A percentile compares a stretch with the other conserved stretches of the same genome.
Conservation (phyloP, 257 asterid genomes). For the Anisodus acutangulus region DNA sequence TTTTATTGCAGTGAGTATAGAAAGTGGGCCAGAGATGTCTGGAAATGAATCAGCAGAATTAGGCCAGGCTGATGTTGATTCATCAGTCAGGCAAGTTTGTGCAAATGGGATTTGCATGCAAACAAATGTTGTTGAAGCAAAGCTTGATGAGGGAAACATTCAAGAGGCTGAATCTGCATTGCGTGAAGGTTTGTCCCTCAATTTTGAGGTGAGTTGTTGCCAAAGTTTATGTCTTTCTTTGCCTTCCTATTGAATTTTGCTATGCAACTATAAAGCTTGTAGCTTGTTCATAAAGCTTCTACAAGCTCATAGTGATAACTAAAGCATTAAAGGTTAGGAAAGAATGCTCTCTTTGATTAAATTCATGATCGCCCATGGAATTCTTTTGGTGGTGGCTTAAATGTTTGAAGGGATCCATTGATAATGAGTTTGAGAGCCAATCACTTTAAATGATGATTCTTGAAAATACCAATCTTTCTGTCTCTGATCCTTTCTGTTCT, state of each 20-base stretch:
- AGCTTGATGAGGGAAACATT: constrained; percentile 90
- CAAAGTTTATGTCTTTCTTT: neutral
- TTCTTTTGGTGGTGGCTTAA: neutral
- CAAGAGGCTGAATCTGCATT: constrained; percentile 97
- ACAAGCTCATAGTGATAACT: constrained; percentile 21
- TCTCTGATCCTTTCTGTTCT: neutral
- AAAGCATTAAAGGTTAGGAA: neutral
- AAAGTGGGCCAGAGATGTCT: constrained; percentile 58
- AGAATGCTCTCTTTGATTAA: neutral
- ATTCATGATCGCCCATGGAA: neutral
- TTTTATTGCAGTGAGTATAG: constrained; percentile 38
- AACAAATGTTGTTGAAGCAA: constrained; percentile 77
- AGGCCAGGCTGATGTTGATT: constrained; percentile 52
- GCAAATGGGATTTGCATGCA: constrained; percentile 83
- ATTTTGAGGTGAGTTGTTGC: constrained; percentile 72
- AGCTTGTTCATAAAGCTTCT: neutral
- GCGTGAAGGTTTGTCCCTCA: constrained; percentile 90
- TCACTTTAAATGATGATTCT: neutral
- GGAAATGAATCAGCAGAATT: constrained; percentile 61
- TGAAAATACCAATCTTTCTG: neutral
- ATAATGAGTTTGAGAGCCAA: neutral
- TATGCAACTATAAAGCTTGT: neutral
- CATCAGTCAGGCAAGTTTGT: constrained; percentile 62
- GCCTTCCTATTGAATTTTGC: neutral
- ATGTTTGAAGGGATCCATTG: neutral